phyloP scores from a whole-genome alignment of 2,329 filamentous ascomycete species.

The Fusarium hostae region DNA sequence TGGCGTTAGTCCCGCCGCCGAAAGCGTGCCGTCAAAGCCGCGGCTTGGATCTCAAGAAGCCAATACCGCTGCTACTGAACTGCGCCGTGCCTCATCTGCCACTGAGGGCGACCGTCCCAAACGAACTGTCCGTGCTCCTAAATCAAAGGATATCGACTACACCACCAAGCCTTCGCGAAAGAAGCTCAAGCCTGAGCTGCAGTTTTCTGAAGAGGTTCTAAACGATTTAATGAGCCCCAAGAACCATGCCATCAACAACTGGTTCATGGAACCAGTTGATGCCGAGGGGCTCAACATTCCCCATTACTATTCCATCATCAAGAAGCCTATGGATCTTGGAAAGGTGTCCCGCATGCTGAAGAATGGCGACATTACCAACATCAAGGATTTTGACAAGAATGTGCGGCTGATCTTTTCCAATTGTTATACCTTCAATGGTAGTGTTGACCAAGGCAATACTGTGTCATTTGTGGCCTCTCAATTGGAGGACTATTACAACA shows the following conservation, averaged over 20 bases:
- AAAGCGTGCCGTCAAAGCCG: constrained; percentile 35
- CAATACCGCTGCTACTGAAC: constrained; percentile 32
- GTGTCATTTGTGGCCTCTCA: constrained; percentile 78
- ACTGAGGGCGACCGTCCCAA: constrained; percentile 84
- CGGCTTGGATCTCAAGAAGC: constrained; percentile 32
- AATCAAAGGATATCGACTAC: constrained; percentile 91
- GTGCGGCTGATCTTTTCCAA: constrained; percentile 87
- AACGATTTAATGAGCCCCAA: constrained; percentile 81
- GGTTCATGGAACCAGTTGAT: constrained; percentile 88
- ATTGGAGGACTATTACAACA: constrained; percentile 79
- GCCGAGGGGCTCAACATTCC: constrained; percentile 94
- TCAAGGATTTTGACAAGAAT: constrained; percentile 88
- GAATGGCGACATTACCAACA: constrained; percentile 79
- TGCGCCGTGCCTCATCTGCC: constrained; percentile 82
- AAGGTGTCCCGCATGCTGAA: constrained; percentile 85
- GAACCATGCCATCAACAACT: constrained; percentile 73
- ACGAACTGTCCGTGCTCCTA: constrained; percentile 91
- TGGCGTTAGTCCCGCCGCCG: constrained; percentile 45
- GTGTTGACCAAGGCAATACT: constrained; percentile 67
- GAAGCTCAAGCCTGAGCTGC: constrained; percentile 88
- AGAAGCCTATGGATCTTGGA: constrained; percentile 93
- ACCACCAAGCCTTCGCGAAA: constrained; percentile 79
- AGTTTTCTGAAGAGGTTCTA: constrained; percentile 87
- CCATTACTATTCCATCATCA: constrained; percentile 91
- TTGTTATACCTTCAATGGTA: constrained; percentile 88